Evolutionary conservation across 106 monocot genomes (phyloP).

Genomic region (Triglochin maritima): DNA sequence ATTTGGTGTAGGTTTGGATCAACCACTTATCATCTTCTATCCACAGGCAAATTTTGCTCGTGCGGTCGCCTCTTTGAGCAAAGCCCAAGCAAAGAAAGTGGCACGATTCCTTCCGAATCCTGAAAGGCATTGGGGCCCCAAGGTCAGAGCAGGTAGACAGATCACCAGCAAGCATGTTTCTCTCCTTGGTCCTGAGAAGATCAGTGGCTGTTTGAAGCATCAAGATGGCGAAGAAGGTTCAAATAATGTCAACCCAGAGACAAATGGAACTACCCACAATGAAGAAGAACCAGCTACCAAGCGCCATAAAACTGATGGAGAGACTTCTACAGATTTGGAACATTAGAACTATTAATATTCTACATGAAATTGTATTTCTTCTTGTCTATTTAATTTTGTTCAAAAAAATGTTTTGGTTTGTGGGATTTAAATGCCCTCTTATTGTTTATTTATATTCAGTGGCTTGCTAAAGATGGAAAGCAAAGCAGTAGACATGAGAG

Average conservation of each 20-base stretch:
- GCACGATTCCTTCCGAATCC: slow-evolving; percentile 75
- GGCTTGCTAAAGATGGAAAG: no score
- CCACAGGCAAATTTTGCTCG: slow-evolving; percentile 70
- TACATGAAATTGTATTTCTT: no score
- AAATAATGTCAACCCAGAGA: neutral
- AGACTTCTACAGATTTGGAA: neutral
- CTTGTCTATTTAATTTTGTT: no score
- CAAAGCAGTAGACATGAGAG: no score
- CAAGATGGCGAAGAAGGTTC: slow-evolving; percentile 5
- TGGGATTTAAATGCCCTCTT: no score
- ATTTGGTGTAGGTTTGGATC: no score
- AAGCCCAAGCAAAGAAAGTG: slow-evolving; percentile 68
- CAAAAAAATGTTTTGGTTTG: no score
- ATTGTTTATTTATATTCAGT: no score
- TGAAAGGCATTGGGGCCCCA: slow-evolving; percentile 80
- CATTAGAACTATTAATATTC: neutral
- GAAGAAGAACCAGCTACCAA: slow-evolving; percentile 32
- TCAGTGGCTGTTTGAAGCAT: slow-evolving; percentile 9
- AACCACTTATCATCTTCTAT: neutral
- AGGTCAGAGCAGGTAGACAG: slow-evolving; percentile 68
- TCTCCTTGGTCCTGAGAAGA: slow-evolving; percentile 31
- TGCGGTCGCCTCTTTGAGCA: slow-evolving; percentile 58
- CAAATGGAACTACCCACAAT: neutral
- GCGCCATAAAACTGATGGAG: slow-evolving; percentile 47
- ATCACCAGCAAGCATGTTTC: slow-evolving; percentile 81